Conservation (phyloP, 139 green algal species). For the Asterochloris erici region DNA sequence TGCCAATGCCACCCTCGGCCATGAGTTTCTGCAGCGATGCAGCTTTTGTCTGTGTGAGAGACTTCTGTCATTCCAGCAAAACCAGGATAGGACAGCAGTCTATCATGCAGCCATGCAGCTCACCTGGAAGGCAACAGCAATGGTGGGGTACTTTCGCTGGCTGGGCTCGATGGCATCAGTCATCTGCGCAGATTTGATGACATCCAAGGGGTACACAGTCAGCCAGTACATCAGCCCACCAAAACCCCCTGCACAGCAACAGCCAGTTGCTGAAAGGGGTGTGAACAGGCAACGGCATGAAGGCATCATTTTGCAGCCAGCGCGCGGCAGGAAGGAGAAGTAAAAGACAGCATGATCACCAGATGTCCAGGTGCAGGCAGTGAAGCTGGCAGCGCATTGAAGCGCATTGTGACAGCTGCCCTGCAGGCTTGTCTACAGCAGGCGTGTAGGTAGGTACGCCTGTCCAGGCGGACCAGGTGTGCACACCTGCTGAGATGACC, state of each 20-base stretch:
- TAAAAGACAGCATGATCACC: no score
- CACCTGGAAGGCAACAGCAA: constrained; percentile 46
- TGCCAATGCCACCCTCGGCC: constrained; percentile 69
- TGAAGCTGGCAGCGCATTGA: no score
- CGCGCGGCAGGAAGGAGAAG: no score
- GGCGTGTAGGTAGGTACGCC: not conserved
- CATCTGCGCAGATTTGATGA: constrained; percentile 87
- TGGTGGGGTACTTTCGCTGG: constrained; percentile 69
- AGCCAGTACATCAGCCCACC: constrained; percentile 86
- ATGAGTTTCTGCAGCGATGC: constrained; percentile 54
- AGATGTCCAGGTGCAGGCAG: no score
- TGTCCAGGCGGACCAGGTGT: not conserved
- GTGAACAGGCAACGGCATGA: not conserved
- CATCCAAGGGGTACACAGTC: constrained; percentile 88
- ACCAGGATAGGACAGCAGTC: not conserved
- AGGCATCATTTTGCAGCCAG: not conserved
- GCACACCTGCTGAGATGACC: not conserved
- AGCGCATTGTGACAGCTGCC: not conserved
- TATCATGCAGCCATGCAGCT: not conserved
- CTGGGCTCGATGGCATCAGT: constrained; percentile 73
- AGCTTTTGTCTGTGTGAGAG: not conserved
- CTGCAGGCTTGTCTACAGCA: not conserved
- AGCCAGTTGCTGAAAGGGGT: constrained; percentile 24
- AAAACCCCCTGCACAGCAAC: constrained; percentile 56
- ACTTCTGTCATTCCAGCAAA: not conserved